Evolutionary conservation across 306 rosid species (phyloP), one percentile per base, ranked within the genome.

Genomic region (Arachis hypogaea): DNA sequence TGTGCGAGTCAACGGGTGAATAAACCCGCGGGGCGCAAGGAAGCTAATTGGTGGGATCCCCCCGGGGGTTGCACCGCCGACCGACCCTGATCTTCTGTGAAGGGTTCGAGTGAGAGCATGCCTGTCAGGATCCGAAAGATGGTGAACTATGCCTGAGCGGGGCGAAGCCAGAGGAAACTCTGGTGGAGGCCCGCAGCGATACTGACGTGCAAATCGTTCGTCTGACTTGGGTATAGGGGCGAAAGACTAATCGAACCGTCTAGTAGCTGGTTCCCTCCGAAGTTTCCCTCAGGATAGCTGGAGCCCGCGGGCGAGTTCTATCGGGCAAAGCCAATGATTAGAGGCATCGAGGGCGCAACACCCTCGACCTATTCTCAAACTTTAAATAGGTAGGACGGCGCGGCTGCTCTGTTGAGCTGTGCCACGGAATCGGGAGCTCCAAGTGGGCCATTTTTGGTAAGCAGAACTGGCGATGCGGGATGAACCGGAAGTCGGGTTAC

Each of bases 81-180:
- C 14, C 12, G 63, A 58, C 63, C 63, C 63, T 9, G 42, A 58
- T 58, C 63, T 58, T 10, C 63, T 58, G 63, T 58, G 63, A 58
- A 29, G 63, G 63, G 42, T 58, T 58, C 42, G 42, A 58, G 63
- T 58, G 63, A 28, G 63, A 58, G 42, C 36, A 58, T 58, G 12
- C 52, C 14, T 59, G 64, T 59, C 44, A 18, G 64, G 44, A 29
- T 16, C 63, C 63, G 42, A 81, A 81, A 81, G 85, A 82, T 82
- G 82, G 76, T 77, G 79, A 77, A 72, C 82, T 77, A 82, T 76
- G 85, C 85, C 66, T 81, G 63, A 74, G 83, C 78, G 64, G 73
- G 86, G 81, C 66, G 83, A 83, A 83, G 86, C 83, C 79, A 78
- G 67, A 59, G 76, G 76, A 71, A 71, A 71, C 76, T 59, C 45